phyloP scores from a whole-genome alignment of 345 rosid genomes.

The Eucalyptus marginata region DNA sequence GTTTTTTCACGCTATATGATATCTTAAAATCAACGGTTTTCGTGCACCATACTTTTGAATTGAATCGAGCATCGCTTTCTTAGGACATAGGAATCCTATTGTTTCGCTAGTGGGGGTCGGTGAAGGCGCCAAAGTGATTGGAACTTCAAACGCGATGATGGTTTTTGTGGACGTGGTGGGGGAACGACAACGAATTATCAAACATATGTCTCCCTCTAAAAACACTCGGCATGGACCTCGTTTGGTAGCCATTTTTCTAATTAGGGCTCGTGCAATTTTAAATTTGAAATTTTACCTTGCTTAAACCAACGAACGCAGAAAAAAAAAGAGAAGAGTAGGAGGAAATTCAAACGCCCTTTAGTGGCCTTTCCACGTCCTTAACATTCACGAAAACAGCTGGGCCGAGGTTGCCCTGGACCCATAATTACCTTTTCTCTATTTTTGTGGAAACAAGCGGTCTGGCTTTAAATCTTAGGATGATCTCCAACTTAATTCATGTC shows the following conservation, averaged over 20 bases:
- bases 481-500: background rate
- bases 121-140: background rate
- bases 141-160: background rate
- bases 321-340: background rate
- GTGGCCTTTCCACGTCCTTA: background rate
- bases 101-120: background rate
- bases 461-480: background rate
- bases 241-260: background rate
- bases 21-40: background rate
- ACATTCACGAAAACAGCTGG: background rate
- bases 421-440: background rate
- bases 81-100: background rate
- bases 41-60: background rate
- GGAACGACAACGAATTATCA: background rate
- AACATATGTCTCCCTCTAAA: background rate
- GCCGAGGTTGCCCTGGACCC: background rate
- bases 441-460: background rate
- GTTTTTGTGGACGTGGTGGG: background rate
- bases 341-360: background rate
- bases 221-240: background rate
- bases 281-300: background rate
- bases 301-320: background rate
- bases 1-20: accelerated
- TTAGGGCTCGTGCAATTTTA: background rate
- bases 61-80: background rate